Base-by-base conservation (phyloP, 768 basidiomycete species). In the Dioszegia hungarica region DNA sequence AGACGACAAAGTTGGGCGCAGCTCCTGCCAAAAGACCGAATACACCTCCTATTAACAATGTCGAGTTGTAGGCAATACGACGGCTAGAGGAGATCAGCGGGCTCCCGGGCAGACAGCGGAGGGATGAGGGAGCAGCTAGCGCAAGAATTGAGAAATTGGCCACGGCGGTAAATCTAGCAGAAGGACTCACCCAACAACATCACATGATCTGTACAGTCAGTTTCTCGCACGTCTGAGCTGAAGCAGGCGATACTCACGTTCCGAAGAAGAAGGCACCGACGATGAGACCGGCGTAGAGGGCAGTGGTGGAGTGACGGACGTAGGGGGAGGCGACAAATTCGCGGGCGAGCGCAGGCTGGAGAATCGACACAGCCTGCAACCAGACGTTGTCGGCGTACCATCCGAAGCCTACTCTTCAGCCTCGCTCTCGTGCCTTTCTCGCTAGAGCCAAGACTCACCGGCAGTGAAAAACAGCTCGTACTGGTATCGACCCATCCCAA, bases 11-110 rank as follows among this genome's bases (percentile, higher is more conserved):
- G 64, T 82, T 81, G 0, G 81, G 79, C 0, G 85, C 81, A 2
- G 80, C 85, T 11, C 85, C 86, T 29, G 83, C 84, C 0, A 83
- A 80, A 5, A 82, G 72, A 2, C 84, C 84, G 55, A 88, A 88
- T 3, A 85, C 78, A 2, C 84, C 85, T 0, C 83, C 80, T 55
- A 87, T 81, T 51, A 87, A 77, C 6, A 88, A 76, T 0, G 87
- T 88, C 19, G 83, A 62, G 67, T 87, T 86, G 71, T 85, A 86
- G 0, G 83, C 83, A 68, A 83, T 80, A 52, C 84, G 85, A 49
- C 50, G 24, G 19, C 66, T 61, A 31, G 3, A 20, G 8, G n/a
- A n/a, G 15, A 15, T 58, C 12, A 58, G 57, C 57, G 19, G 12
- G n/a, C 14, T 41, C 48, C 29, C 29, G 14, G n/a, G n/a, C n/a